phyloP scores from a whole-genome alignment of 495 filamentous ascomycete species.

The Penicillium steckii region DNA sequence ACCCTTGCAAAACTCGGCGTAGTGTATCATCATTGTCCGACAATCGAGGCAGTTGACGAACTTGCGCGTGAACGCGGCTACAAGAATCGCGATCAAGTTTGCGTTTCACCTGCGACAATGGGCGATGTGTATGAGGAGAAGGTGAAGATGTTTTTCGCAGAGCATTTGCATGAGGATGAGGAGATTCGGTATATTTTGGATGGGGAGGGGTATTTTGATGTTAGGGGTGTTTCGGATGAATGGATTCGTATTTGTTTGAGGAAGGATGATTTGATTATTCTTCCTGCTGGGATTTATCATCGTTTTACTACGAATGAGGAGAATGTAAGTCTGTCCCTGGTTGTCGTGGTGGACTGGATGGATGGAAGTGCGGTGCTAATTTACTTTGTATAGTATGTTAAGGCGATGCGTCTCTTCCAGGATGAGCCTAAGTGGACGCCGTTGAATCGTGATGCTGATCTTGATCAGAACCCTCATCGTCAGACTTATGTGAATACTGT shows the following conservation, averaged over 20 bases:
- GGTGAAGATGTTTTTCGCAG: conserved; percentile 87
- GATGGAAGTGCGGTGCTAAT: no score
- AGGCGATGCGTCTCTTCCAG: conserved; percentile 96
- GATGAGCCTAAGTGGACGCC: conserved; percentile 99
- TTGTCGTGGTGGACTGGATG: no score
- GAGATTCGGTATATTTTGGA: conserved; percentile 97
- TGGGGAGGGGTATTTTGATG: conserved; percentile 91
- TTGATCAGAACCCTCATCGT: conserved; percentile 76
- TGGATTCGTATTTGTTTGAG: conserved; percentile 85
- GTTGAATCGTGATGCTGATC: conserved; percentile 74
- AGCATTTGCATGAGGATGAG: conserved; percentile 98
- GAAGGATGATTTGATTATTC: conserved; percentile 74
- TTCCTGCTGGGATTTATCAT: conserved; percentile 97
- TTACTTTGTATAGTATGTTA: conserved; percentile 67
- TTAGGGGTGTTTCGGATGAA: conserved; percentile 65
- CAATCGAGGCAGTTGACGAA: conserved; percentile 62
- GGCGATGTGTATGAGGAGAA: conserved; percentile 79
- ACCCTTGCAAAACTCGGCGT: conserved; percentile 77
- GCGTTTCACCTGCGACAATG: conserved; percentile 84
- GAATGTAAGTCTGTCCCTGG: conserved; percentile 89
- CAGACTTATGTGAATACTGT: conserved; percentile 65
- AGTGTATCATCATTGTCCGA: conserved; percentile 66
- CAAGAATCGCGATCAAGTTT: conserved; percentile 92
- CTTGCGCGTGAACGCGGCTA: conserved; percentile 77
- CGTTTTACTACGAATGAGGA: conserved; percentile 90